Evolutionary conservation across 768 basidiomycete species (phyloP).

Genomic region (Pleurotus salmoneostramineus): DNA sequence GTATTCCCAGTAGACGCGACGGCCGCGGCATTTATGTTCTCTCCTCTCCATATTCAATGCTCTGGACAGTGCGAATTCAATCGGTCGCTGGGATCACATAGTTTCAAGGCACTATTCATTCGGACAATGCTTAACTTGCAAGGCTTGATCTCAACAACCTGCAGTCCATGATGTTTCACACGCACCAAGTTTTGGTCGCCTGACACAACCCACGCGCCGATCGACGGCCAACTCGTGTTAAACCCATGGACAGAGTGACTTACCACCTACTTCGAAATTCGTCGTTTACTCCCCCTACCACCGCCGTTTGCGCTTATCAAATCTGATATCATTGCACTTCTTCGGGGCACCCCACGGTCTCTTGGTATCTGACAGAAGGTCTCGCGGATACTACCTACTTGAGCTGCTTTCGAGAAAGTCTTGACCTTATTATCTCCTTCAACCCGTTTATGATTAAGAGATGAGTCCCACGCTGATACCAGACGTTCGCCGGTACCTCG

Average conservation of each 20-base stretch:
- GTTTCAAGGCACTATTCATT: too few relatives aligned
- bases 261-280: not conserved
- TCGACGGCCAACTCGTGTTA: not conserved
- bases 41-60: not conserved
- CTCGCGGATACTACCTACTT: not conserved
- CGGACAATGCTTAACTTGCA: too few relatives aligned
- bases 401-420: not conserved
- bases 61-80: not conserved
- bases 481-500: conserved; percentile 9
- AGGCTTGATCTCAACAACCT: too few relatives aligned
- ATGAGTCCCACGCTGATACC: conserved; percentile 8
- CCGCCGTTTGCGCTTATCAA: not conserved
- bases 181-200: not conserved
- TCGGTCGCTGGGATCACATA: not conserved
- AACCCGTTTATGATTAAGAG: not conserved
- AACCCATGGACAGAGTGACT: not conserved
- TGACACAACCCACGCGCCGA: not conserved
- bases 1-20: not conserved
- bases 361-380: not conserved
- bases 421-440: not conserved
- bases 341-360: not conserved
- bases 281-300: not conserved
- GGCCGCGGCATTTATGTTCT: not conserved
- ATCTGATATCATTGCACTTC: not conserved
- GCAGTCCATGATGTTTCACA: not conserved